phyloP scores from a whole-genome alignment of 2,329 filamentous ascomycete genomes.

The Mollisiaceae sp. region DNA sequence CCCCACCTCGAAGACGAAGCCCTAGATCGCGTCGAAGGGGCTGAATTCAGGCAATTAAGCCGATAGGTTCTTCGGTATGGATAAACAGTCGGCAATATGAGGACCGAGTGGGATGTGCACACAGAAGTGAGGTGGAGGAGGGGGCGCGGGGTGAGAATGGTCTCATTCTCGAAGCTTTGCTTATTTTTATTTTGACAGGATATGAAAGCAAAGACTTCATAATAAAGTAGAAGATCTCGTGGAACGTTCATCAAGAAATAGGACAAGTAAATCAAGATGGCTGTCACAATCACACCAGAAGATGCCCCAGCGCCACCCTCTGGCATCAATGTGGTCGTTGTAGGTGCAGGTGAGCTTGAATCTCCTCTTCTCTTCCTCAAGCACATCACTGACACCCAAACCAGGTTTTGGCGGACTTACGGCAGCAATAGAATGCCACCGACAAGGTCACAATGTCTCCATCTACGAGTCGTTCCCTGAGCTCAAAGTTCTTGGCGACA shows the following conservation, averaged over 20 bases:
- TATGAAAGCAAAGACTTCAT: neutral
- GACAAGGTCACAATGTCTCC: constrained; percentile 59
- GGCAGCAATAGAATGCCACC: constrained; percentile 62
- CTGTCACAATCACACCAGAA: constrained; percentile 13
- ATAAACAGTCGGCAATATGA: constrained; percentile 10
- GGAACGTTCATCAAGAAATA: neutral
- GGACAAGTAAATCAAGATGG: neutral
- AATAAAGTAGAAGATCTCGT: neutral
- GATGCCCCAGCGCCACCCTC: constrained; percentile 20
- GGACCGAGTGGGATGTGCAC: constrained; percentile 5
- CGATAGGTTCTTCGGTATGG: constrained; percentile 9
- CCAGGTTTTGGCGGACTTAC: constrained; percentile 63
- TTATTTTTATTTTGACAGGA: neutral
- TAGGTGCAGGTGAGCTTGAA: constrained; percentile 31
- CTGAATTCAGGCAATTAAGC: constrained; percentile 2
- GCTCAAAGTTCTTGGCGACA: constrained; percentile 52
- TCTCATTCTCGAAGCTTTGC: neutral
- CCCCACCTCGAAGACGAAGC: neutral
- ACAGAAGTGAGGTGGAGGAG: constrained; percentile 2
- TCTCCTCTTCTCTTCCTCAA: neutral
- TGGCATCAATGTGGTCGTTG: constrained; percentile 33
- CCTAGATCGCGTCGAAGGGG: neutral
- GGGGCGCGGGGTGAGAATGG: neutral
- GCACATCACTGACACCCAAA: neutral
- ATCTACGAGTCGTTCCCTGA: constrained; percentile 54